These are phyloP conservation scores for Cystobasidium tubakii DNA, from an alignment of 768 basidiomycete species.

Conservation along the genomic window DNA sequence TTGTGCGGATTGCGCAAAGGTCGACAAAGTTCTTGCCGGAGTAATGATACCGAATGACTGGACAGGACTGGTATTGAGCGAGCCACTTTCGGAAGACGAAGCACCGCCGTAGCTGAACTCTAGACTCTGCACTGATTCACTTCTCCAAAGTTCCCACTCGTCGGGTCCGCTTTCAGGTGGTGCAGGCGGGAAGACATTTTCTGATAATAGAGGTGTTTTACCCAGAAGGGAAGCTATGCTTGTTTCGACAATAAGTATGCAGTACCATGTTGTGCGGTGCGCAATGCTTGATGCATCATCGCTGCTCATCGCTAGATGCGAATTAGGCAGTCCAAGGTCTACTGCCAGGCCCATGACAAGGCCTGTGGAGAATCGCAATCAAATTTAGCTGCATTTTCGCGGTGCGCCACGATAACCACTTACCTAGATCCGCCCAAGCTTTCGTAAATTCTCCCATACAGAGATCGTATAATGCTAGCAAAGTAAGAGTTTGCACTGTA, in stretches of 20 bases:
- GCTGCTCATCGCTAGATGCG: not conserved
- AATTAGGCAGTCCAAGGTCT: slow-evolving; percentile 13
- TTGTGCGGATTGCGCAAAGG: not conserved
- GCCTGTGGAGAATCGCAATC: not conserved
- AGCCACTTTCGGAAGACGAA: not conserved
- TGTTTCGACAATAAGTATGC: slow-evolving; percentile 6
- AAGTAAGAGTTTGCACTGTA: slow-evolving; percentile 15
- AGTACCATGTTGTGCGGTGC: slow-evolving; percentile 16
- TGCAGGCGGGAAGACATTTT: not conserved
- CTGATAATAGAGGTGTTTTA: not conserved
- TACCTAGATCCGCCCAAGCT: slow-evolving; percentile 10
- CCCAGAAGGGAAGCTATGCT: not conserved
- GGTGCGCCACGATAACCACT: not conserved
- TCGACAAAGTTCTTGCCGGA: not conserved
- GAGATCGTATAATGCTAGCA: slow-evolving; percentile 8
- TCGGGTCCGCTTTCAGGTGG: slow-evolving; percentile 4
- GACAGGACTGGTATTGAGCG: slow-evolving; percentile 16
- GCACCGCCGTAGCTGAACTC: slow-evolving; percentile 11
- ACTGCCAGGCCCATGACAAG: slow-evolving; percentile 12
- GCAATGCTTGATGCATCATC: slow-evolving; percentile 13
- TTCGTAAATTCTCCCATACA: slow-evolving; percentile 27
- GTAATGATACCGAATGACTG: slow-evolving; percentile 14
- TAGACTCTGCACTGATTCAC: slow-evolving; percentile 10
- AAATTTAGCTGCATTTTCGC: not conserved
- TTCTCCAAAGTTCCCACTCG: slow-evolving; percentile 19